These are phyloP conservation scores for Sphagnum fallax DNA, from an alignment of 228 moss, liverwort and hornwort species.

Conservation along the genomic window DNA sequence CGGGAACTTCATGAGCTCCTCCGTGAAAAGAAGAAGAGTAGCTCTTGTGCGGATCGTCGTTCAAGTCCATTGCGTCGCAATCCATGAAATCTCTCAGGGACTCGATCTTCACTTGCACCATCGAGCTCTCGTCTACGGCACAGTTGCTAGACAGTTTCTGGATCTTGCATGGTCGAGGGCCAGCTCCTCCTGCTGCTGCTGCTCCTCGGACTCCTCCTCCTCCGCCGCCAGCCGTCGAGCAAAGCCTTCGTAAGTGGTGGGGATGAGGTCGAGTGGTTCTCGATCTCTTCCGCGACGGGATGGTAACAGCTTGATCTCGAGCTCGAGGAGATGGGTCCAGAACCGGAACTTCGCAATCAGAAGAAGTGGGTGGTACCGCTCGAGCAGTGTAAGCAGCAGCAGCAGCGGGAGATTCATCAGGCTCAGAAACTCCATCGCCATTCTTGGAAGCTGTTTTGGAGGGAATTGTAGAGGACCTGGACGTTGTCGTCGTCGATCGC, in stretches of 20 bases:
- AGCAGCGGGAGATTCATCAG: neutral
- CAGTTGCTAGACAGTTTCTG: neutral
- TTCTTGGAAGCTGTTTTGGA: neutral
- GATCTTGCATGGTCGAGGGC: neutral
- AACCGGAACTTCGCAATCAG: too few species aligned
- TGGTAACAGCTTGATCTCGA: neutral
- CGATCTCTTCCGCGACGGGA: constrained; percentile 49
- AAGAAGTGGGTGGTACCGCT: too few species aligned
- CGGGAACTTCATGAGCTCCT: constrained; percentile 40
- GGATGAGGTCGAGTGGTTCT: constrained; percentile 37
- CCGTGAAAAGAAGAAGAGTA: too few species aligned
- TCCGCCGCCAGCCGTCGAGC: too few species aligned
- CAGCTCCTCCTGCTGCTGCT: neutral
- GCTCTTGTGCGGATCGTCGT: too few species aligned
- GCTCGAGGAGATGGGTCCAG: neutral
- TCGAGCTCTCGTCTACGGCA: neutral
- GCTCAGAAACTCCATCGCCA: neutral
- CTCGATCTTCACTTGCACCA: constrained; percentile 19
- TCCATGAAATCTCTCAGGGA: neutral
- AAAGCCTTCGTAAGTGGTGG: constrained; percentile 14
- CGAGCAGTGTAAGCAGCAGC: too few species aligned
- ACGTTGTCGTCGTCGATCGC: neutral
- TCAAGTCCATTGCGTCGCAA: neutral
- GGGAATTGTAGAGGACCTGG: neutral
- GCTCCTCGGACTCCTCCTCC: too few species aligned